Evolutionary conservation across 345 rosid genomes (phyloP).

Genomic region (Gossypium anomalum): DNA sequence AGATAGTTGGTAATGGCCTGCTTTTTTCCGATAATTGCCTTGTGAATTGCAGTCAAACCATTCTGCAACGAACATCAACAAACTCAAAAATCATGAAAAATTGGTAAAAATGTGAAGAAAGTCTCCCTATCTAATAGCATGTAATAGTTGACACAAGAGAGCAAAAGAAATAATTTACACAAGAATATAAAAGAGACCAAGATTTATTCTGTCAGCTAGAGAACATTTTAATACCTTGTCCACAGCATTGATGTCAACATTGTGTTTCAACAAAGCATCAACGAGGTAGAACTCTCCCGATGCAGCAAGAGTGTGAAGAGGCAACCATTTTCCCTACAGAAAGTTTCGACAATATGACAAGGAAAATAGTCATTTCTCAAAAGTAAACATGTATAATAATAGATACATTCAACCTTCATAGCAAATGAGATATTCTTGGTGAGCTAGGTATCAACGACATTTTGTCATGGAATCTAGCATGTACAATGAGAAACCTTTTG

Average conservation of each 20-base stretch:
- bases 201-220: background rate
- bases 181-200: background rate
- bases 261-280: constrained; percentile 71
- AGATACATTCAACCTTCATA: background rate
- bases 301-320: constrained; percentile 85
- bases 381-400: background rate
- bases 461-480: no score
- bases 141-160: background rate
- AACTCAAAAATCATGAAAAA: constrained; percentile 13
- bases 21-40: constrained; percentile 76
- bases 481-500: no score
- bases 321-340: constrained; percentile 66
- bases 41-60: constrained; percentile 80
- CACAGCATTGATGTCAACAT: constrained; percentile 70
- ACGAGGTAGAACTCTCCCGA: constrained; percentile 80
- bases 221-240: constrained; percentile 45
- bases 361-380: background rate
- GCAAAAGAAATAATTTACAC: background rate
- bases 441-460: no score
- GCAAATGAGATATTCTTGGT: background rate
- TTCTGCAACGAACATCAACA: constrained; percentile 38
- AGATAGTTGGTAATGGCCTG: constrained; percentile 78
- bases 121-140: background rate
- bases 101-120: background rate
- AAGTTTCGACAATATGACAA: background rate